Conservation (phyloP, 2,329 filamentous ascomycete genomes). For the Trichoderma sp. region DNA sequence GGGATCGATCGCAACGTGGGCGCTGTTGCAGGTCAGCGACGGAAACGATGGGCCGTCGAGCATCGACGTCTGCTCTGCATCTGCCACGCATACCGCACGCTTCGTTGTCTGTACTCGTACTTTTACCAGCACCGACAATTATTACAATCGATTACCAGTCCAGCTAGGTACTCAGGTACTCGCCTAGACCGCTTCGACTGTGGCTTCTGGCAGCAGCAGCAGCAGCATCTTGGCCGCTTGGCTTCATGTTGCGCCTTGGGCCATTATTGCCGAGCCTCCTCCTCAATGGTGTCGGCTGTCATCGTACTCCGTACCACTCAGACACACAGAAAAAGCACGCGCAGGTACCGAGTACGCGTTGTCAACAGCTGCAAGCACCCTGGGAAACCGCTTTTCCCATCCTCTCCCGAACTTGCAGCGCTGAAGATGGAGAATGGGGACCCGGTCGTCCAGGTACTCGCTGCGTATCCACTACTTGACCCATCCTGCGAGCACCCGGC, state of each 20-base stretch:
- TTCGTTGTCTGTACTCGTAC: no score
- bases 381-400: no score
- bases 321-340: not conserved
- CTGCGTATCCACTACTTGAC: not conserved
- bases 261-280: not conserved
- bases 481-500: slow-evolving; percentile 4
- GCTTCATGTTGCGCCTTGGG: not conserved
- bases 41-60: not conserved
- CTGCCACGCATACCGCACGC: no score
- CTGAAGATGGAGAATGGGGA: not conserved
- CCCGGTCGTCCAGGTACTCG: not conserved
- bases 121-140: no score
- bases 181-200: not conserved
- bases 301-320: not conserved
- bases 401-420: not conserved
- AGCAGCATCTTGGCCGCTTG: slow-evolving; percentile 1
- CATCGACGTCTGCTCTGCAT: no score
- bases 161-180: not conserved
- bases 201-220: not conserved
- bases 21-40: not conserved
- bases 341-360: not conserved
- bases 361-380: not conserved
- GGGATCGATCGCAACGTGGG: slow-evolving; percentile 2
- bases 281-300: not conserved
- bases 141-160: no score